Evolutionary conservation across 2,329 filamentous ascomycete species (phyloP).

Genomic region (Pyrenophora graminea): DNA sequence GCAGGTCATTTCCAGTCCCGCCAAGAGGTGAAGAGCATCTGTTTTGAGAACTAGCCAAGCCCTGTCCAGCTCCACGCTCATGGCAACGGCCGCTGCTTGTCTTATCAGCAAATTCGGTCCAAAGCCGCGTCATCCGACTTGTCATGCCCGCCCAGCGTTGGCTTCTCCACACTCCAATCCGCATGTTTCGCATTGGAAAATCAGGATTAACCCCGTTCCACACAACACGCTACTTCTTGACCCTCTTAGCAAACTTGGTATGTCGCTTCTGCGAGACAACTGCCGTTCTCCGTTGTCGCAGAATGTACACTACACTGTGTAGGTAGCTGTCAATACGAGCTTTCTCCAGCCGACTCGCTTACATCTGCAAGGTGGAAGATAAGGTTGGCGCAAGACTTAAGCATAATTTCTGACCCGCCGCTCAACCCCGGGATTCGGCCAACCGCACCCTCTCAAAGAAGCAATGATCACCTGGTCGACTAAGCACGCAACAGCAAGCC

Average conservation of each 20-base stretch:
- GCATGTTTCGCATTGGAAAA: not conserved
- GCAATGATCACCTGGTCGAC: slow-evolving; percentile 6
- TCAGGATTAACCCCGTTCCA: not conserved
- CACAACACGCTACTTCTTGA: not conserved
- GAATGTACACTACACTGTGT: not conserved
- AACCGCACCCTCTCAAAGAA: not conserved
- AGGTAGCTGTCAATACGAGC: not conserved
- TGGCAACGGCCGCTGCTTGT: slow-evolving; percentile 23
- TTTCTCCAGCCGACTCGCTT: slow-evolving; percentile 30
- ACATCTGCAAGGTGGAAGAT: slow-evolving; percentile 37
- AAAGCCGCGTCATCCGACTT: slow-evolving; percentile 41
- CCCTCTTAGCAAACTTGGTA: not conserved
- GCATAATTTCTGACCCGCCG: slow-evolving; percentile 41
- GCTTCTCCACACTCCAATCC: slow-evolving; percentile 13
- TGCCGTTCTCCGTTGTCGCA: not conserved
- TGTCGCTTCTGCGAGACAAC: not conserved
- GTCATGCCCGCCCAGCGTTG: slow-evolving; percentile 16
- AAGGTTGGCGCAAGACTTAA: slow-evolving; percentile 44
- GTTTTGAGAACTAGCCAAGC: slow-evolving; percentile 39
- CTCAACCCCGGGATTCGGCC: slow-evolving; percentile 24
- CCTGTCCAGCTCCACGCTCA: slow-evolving; percentile 18
- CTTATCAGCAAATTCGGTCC: slow-evolving; percentile 25
- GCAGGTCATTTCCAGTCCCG: slow-evolving; percentile 38
- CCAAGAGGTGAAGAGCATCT: slow-evolving; percentile 39
- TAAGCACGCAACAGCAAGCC: not conserved